phyloP scores from a whole-genome alignment of 257 asterid species.

The Striga asiatica region DNA sequence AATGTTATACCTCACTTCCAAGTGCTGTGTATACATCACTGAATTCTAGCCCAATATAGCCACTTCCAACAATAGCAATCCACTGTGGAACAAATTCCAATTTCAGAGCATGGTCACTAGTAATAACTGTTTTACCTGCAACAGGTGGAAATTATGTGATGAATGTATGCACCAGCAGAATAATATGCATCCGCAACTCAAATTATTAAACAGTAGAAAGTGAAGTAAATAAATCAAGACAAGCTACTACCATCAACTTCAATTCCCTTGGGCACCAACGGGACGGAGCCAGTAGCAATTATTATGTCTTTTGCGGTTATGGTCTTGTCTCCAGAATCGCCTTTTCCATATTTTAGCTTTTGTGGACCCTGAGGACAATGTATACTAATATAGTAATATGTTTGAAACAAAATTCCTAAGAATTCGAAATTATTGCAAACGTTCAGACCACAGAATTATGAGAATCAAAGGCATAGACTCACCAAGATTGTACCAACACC shows the following conservation, averaged over 20 bases:
- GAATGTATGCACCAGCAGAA: background rate
- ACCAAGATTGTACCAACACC: conserved; percentile 85
- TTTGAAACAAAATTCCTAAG: background rate
- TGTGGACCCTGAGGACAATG: conserved; percentile 68
- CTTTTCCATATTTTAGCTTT: conserved; percentile 69
- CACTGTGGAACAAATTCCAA: conserved; percentile 83
- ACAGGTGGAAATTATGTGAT: conserved; percentile 2
- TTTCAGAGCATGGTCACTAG: conserved; percentile 95
- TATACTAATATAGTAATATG: conserved; percentile 11
- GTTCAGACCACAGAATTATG: conserved; percentile 1
- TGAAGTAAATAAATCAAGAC: conserved; percentile 17
- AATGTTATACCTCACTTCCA: conserved; percentile 75
- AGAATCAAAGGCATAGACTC: conserved; percentile 18
- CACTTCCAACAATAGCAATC: conserved; percentile 98
- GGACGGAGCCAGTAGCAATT: conserved; percentile 90
- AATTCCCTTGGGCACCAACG: conserved; percentile 89
- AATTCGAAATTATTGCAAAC: background rate
- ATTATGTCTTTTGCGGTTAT: conserved; percentile 85
- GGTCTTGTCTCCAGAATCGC: conserved; percentile 45
- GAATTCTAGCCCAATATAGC: conserved; percentile 93
- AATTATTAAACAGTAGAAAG: conserved; percentile 7
- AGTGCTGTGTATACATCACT: conserved; percentile 97
- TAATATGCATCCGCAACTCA: background rate
- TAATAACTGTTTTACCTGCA: conserved; percentile 89
- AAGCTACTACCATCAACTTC: conserved; percentile 82